Evolutionary conservation across 75 land plant genomes (phyloP).

Genomic region (Chamaecyparis obtusa): DNA sequence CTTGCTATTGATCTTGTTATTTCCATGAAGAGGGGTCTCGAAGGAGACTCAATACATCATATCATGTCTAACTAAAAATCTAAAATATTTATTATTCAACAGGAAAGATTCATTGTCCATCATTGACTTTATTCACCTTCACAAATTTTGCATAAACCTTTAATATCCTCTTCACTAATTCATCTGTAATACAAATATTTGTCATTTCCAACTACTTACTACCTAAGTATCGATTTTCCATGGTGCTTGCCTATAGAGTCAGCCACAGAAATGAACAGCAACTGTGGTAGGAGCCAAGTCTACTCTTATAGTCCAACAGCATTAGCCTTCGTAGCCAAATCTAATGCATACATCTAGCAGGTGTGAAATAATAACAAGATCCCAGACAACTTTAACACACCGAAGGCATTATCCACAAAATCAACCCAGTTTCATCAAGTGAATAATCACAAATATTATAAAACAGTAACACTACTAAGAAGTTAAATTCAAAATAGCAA

Average conservation of each 20-base stretch:
- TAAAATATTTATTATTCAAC: background rate
- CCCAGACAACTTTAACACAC: background rate
- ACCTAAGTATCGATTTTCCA: background rate
- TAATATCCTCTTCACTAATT: background rate
- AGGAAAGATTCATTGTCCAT: background rate
- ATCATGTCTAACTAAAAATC: no score
- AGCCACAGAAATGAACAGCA: background rate
- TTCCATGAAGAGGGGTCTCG: no score
- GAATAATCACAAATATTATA: background rate
- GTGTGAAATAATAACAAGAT: background rate
- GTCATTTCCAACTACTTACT: no score
- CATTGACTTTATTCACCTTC: background rate
- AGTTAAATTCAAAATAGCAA: background rate
- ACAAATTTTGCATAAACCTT: background rate
- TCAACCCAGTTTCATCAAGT: background rate
- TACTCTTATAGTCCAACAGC: background rate
- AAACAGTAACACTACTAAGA: background rate
- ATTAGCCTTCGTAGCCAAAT: background rate
- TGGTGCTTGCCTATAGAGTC: background rate
- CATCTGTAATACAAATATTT: no score
- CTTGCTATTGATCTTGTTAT: no score
- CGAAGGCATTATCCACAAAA: background rate
- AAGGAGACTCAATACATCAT: no score
- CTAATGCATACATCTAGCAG: background rate
- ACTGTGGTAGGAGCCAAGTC: background rate